Conservation (phyloP, 164 flowering plant species). For the Cinnamomum micranthum region DNA sequence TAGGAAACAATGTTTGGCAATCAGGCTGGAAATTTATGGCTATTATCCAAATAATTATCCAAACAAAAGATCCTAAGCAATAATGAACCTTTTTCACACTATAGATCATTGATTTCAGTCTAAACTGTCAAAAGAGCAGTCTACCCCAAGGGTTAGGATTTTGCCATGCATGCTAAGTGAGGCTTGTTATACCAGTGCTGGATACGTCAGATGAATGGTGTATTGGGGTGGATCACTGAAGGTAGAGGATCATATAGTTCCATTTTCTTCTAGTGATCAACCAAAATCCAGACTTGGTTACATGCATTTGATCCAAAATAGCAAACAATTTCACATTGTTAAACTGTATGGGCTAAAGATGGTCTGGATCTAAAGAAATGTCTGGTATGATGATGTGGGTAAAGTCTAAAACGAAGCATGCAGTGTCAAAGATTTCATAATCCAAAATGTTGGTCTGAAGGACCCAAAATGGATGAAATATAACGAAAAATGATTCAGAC, state of each 20-base stretch:
- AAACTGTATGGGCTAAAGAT: too few relatives aligned
- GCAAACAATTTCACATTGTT: background rate
- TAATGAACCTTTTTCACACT: background rate
- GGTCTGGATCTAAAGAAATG: too few relatives aligned
- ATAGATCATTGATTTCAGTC: background rate
- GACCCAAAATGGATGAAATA: too few relatives aligned
- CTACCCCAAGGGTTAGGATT: background rate
- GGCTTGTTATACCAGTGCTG: background rate
- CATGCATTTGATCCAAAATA: too few relatives aligned
- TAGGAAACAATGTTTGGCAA: background rate
- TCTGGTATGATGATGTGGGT: too few relatives aligned
- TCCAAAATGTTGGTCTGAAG: too few relatives aligned
- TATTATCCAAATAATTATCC: background rate
- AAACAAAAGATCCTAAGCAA: background rate
- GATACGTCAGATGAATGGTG: background rate
- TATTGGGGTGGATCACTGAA: background rate
- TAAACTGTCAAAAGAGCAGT: background rate
- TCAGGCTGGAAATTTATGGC: background rate
- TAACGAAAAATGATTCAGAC: too few relatives aligned
- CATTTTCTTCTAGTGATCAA: background rate
- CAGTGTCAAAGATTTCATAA: too few relatives aligned
- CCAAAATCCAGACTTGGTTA: background rate
- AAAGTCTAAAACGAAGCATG: too few relatives aligned
- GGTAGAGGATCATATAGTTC: background rate
- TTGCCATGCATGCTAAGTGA: background rate